Conservation (phyloP, 2,329 filamentous ascomycete species). For the Neofusicoccum laricinum region DNA sequence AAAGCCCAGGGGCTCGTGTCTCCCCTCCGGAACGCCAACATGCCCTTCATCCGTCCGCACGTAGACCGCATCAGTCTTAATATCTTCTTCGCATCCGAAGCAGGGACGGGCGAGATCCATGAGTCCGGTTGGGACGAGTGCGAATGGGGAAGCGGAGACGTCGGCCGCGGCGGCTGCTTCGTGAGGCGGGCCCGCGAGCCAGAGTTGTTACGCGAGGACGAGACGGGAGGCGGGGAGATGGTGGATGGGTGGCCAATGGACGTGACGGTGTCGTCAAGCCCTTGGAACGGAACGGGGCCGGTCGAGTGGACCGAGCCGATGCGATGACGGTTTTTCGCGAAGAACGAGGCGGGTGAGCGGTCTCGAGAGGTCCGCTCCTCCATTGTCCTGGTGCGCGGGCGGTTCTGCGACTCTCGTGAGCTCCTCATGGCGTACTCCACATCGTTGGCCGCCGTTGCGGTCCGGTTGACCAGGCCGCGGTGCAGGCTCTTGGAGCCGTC, state of each 20-base stretch:
- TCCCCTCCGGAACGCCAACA: slow-evolving; percentile 68
- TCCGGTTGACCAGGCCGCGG: slow-evolving; percentile 26
- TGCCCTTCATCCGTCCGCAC: slow-evolving; percentile 76
- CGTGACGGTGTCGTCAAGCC: slow-evolving; percentile 38
- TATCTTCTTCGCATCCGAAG: slow-evolving; percentile 68
- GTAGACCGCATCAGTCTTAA: slow-evolving; percentile 73
- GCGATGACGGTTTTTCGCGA: slow-evolving; percentile 56
- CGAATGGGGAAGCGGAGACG: slow-evolving; percentile 30
- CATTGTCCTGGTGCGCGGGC: slow-evolving; percentile 51
- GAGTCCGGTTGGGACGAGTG: slow-evolving; percentile 29
- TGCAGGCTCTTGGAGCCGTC: slow-evolving; percentile 7
- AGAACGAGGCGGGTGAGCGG: slow-evolving; percentile 39
- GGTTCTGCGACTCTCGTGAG: slow-evolving; percentile 50
- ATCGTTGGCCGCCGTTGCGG: slow-evolving; percentile 33
- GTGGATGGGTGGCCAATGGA: slow-evolving; percentile 42
- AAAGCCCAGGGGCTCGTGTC: slow-evolving; percentile 62
- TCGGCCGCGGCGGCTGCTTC: slow-evolving; percentile 26
- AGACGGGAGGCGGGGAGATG: slow-evolving; percentile 31
- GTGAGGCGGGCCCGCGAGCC: slow-evolving; percentile 26
- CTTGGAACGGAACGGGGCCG: slow-evolving; percentile 51
- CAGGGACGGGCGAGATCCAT: slow-evolving; percentile 45
- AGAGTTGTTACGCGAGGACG: slow-evolving; percentile 28
- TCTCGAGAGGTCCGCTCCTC: slow-evolving; percentile 44
- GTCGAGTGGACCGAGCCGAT: slow-evolving; percentile 70
- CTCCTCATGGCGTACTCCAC: slow-evolving; percentile 30